Percentiles rank a stretch among this genome's conserved stretches.
phyloP scores from a whole-genome alignment of 1,284 basidiomycete species.

The Leccinum fallax region DNA sequence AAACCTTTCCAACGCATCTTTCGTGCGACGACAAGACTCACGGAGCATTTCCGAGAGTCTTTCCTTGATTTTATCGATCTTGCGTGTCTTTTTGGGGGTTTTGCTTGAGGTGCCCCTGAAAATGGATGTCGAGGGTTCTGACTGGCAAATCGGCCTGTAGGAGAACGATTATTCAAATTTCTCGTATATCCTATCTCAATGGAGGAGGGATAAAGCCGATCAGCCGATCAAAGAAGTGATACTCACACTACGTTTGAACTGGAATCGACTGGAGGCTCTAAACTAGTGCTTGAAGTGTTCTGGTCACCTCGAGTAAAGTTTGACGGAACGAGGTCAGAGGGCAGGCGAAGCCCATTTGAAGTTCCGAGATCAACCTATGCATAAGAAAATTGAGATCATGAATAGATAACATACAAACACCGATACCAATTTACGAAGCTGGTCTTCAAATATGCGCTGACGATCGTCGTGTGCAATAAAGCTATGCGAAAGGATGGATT shows the following conservation, averaged over 20 bases:
- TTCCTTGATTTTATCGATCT: slow-evolving; percentile 8
- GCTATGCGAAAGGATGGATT: background rate
- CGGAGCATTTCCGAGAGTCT: slow-evolving; percentile 17
- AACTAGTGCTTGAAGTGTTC: background rate
- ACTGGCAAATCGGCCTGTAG: background rate
- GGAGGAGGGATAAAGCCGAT: background rate
- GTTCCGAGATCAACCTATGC: background rate
- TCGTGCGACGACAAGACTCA: background rate
- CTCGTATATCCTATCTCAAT: background rate
- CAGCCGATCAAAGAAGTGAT: background rate
- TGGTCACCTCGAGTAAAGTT: background rate
- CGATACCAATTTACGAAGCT: background rate
- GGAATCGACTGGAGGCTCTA: background rate
- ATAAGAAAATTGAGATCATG: background rate
- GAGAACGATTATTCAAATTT: background rate
- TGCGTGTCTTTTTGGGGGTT: background rate
- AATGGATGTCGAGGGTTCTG: background rate
- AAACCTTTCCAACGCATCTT: background rate
- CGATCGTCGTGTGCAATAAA: background rate
- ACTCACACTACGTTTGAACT: slow-evolving; percentile 1
- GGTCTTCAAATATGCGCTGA: background rate
- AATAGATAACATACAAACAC: background rate
- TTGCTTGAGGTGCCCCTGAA: background rate
- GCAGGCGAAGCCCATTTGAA: background rate
- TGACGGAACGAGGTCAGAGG: background rate